Evolutionary conservation across 2,329 filamentous ascomycete genomes (phyloP).

Genomic region (Exserohilum turcica): DNA sequence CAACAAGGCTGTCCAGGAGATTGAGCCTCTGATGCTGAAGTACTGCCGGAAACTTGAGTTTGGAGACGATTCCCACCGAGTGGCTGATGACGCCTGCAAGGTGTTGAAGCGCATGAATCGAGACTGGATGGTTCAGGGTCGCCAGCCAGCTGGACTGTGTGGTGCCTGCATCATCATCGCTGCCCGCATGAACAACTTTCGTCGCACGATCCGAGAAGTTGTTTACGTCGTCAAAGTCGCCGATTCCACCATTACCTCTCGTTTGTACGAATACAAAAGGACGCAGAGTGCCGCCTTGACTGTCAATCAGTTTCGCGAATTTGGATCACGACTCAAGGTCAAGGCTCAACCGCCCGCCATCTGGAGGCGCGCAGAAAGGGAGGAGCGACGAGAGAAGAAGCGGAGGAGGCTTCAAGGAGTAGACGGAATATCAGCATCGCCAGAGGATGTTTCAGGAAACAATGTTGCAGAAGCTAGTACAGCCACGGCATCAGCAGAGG

Average conservation of each 20-base stretch:
- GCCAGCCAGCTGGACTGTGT: constrained; percentile 90
- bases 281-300: constrained; percentile 85
- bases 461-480: constrained; percentile 17
- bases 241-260: constrained; percentile 88
- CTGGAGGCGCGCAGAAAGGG: constrained; percentile 65
- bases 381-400: constrained; percentile 42
- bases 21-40: constrained; percentile 88
- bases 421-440: constrained; percentile 11
- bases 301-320: constrained; percentile 80
- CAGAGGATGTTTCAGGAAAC: constrained; percentile 4
- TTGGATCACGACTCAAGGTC: constrained; percentile 70
- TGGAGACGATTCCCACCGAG: constrained; percentile 76
- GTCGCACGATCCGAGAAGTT: constrained; percentile 87
- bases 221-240: constrained; percentile 99
- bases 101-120: constrained; percentile 91
- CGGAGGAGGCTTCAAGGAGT: constrained; percentile 20
- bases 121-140: constrained; percentile 96
- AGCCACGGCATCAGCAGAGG: constrained; percentile 15
- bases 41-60: constrained; percentile 95
- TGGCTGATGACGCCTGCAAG: constrained; percentile 84
- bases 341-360: constrained; percentile 74
- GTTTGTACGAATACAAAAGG: constrained; percentile 86
- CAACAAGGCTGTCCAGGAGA: constrained; percentile 67
- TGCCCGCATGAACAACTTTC: constrained; percentile 97
- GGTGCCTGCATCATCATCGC: constrained; percentile 94